phyloP scores from a whole-genome alignment of 495 filamentous ascomycete species.

The Hypomontagnella monticulosa region DNA sequence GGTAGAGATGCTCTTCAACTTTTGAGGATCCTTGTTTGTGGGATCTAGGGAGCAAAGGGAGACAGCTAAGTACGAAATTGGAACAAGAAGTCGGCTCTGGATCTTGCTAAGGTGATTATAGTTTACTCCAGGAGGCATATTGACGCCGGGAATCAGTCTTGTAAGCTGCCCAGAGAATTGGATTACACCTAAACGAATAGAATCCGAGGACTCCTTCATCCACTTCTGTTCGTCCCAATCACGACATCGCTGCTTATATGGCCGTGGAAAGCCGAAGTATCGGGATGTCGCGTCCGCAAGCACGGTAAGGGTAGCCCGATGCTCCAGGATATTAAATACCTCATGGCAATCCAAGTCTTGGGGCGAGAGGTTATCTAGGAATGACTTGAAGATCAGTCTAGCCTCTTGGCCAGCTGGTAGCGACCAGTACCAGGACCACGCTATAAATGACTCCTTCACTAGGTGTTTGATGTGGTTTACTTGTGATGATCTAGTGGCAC shows the following conservation, averaged over 20 bases:
- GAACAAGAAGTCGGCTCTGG: slow-evolving; percentile 19
- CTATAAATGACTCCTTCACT: slow-evolving; percentile 42
- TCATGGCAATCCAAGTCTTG: slow-evolving; percentile 39
- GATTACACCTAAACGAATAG: not conserved
- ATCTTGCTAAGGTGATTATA: slow-evolving; percentile 20
- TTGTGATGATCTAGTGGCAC: slow-evolving; percentile 46
- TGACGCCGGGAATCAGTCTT: slow-evolving; percentile 17
- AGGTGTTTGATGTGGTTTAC: slow-evolving; percentile 51
- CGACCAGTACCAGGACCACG: slow-evolving; percentile 47
- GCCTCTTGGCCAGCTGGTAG: slow-evolving; percentile 32
- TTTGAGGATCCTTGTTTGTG: not conserved
- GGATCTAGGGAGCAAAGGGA: slow-evolving; percentile 9
- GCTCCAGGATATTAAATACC: slow-evolving; percentile 50
- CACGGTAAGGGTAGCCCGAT: slow-evolving; percentile 45
- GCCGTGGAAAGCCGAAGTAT: slow-evolving; percentile 41
- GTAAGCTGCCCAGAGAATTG: not conserved
- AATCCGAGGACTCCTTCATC: slow-evolving; percentile 6
- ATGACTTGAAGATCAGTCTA: slow-evolving; percentile 23
- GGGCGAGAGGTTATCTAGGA: slow-evolving; percentile 14
- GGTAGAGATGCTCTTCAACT: not conserved
- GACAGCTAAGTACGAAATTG: slow-evolving; percentile 23
- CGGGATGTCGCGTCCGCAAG: slow-evolving; percentile 46
- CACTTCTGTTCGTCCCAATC: slow-evolving; percentile 36
- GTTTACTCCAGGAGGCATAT: slow-evolving; percentile 37
- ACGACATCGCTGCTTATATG: slow-evolving; percentile 25